These are phyloP conservation scores for Primulina tabacum DNA, from an alignment of 257 asterid genomes.

Conservation along the genomic window DNA sequence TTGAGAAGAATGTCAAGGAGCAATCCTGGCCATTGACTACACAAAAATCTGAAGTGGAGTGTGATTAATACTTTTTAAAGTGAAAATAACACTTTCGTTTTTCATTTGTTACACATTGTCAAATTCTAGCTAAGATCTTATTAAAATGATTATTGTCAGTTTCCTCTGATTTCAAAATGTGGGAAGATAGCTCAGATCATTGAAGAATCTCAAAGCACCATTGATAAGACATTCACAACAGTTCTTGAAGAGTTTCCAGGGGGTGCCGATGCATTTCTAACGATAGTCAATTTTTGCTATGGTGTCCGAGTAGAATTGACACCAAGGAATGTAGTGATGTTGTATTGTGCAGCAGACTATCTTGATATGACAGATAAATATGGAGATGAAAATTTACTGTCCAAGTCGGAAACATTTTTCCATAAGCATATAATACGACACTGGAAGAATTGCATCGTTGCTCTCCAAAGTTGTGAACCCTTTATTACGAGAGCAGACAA, in stretches of 20 bases:
- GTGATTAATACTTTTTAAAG: not conserved
- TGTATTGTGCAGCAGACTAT: slow-evolving; percentile 85
- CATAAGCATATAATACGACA: slow-evolving; percentile 54
- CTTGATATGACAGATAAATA: slow-evolving; percentile 74
- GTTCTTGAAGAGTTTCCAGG: slow-evolving; percentile 75
- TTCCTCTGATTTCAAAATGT: slow-evolving; percentile 85
- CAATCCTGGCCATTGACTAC: not conserved
- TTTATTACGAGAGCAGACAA: slow-evolving; percentile 65
- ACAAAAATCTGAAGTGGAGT: not conserved
- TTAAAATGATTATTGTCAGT: slow-evolving; percentile 45
- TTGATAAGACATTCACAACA: slow-evolving; percentile 27
- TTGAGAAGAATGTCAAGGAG: not conserved
- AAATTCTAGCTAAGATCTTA: slow-evolving; percentile 28
- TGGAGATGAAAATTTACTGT: slow-evolving; percentile 77
- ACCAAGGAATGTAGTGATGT: slow-evolving; percentile 62
- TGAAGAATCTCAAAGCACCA: slow-evolving; percentile 48
- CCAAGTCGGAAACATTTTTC: slow-evolving; percentile 66
- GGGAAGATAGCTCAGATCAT: slow-evolving; percentile 64
- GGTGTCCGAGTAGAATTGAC: slow-evolving; percentile 62
- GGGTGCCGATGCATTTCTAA: slow-evolving; percentile 62
- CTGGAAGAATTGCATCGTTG: slow-evolving; percentile 89
- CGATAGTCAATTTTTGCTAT: slow-evolving; percentile 71
- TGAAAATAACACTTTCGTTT: slow-evolving; percentile 15
- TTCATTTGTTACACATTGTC: slow-evolving; percentile 13
- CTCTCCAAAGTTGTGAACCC: slow-evolving; percentile 84